These are phyloP conservation scores for Cardiosporidium cionae DNA, from an alignment of 169 alveolate genomes.

Conservation along the genomic window DNA sequence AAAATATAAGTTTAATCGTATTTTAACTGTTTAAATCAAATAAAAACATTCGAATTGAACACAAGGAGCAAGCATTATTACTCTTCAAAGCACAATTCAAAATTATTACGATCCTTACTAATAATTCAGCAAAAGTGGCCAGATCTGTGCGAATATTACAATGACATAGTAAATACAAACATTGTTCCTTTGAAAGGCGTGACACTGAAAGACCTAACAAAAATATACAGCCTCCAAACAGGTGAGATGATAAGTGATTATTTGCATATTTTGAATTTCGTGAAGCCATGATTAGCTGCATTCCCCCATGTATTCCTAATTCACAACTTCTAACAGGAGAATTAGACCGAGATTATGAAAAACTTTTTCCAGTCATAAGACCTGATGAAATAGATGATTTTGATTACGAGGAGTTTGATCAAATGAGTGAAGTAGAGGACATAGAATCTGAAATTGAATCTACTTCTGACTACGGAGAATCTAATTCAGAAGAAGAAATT, in stretches of 20 bases:
- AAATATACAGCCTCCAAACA: slow-evolving; percentile 34
- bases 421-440: slow-evolving; percentile 10
- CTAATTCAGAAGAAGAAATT: neutral
- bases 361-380: slow-evolving; percentile 28
- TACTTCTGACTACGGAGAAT: slow-evolving; percentile 15
- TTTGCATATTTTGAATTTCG: too few species aligned
- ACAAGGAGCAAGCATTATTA: neutral
- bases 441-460: slow-evolving; percentile 1
- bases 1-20: too few species aligned
- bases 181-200: slow-evolving; percentile 30
- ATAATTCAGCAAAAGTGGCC: slow-evolving; percentile 21
- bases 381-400: slow-evolving; percentile 6
- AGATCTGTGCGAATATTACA: slow-evolving; percentile 34
- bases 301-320: too few species aligned
- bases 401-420: slow-evolving; percentile 9
- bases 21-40: too few species aligned
- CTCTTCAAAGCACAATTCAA: neutral
- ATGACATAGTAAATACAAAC: slow-evolving; percentile 34
- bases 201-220: slow-evolving; percentile 24
- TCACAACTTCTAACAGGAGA: too few species aligned
- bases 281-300: too few species aligned
- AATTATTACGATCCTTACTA: neutral
- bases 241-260: slow-evolving; percentile 1
- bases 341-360: slow-evolving; percentile 38
- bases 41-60: too few species aligned